Evolutionary conservation across 768 basidiomycete species (phyloP).

Genomic region (Pleurotus salmoneostramineus): DNA sequence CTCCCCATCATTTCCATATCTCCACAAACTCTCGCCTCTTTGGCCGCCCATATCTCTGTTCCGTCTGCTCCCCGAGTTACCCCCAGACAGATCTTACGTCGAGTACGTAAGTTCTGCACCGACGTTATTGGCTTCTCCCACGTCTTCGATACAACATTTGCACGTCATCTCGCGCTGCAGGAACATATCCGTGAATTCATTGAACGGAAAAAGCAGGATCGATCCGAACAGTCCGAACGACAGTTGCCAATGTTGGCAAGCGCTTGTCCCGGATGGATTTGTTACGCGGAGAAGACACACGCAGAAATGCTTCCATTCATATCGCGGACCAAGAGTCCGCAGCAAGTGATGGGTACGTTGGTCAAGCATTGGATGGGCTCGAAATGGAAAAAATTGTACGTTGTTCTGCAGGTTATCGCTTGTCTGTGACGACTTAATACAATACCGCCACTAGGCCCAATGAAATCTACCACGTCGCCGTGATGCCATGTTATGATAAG

Average conservation of each 20-base stretch:
- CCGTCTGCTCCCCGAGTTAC: constrained; percentile 39
- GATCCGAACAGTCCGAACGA: constrained; percentile 14
- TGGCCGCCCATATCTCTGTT: constrained; percentile 61
- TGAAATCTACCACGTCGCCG: constrained; percentile 91
- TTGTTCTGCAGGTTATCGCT: constrained; percentile 12
- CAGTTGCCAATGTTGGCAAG: constrained; percentile 89
- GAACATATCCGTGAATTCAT: constrained; percentile 82
- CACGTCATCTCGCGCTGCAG: constrained; percentile 76
- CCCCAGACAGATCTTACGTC: constrained; percentile 59
- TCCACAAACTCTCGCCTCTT: constrained; percentile 81
- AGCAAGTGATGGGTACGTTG: constrained; percentile 90
- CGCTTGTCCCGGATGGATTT: constrained; percentile 99
- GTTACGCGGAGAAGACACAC: constrained; percentile 98
- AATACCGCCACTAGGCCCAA: constrained; percentile 53
- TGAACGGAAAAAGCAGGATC: constrained; percentile 51
- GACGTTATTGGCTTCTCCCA: constrained; percentile 70
- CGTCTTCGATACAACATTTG: constrained; percentile 94
- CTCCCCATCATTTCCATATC: constrained; percentile 82
- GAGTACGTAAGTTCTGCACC: constrained; percentile 68
- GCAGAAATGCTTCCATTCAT: constrained; percentile 92
- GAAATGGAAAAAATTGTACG: constrained; percentile 67
- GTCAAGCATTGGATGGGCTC: constrained; percentile 85
- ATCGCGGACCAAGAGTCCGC: constrained; percentile 84
- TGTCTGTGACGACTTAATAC: neutral
- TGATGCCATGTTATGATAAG: constrained; percentile 99